A percentile compares a stretch with the other conserved stretches of the same genome.
Conservation (phyloP, 2,329 filamentous ascomycete genomes). For the Westerdykella aurantiaca region DNA sequence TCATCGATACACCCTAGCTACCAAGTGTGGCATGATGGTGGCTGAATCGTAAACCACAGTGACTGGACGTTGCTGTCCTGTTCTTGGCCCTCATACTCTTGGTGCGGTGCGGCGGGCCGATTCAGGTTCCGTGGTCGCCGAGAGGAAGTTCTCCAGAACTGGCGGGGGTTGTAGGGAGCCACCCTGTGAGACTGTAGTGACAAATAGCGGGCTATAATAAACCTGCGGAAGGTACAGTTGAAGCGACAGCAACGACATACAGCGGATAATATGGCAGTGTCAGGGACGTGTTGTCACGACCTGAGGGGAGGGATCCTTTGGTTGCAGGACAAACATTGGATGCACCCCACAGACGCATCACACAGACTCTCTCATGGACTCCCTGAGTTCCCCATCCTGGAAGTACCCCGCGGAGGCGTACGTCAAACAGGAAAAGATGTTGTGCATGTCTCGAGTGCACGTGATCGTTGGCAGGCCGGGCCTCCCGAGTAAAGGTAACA, state of each 20-base stretch:
- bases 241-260: conserved; percentile 6
- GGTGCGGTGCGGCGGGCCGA: background rate
- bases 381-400: conserved; percentile 1
- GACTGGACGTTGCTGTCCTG: conserved; percentile 6
- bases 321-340: conserved; percentile 3
- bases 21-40: conserved; percentile 13
- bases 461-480: background rate
- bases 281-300: conserved; percentile 8
- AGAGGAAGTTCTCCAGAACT: background rate
- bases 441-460: background rate
- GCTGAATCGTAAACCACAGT: conserved; percentile 13
- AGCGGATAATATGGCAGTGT: conserved; percentile 8
- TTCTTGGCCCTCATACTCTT: conserved; percentile 11
- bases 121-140: conserved; percentile 3
- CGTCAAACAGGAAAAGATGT: background rate
- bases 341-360: background rate
- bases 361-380: conserved; percentile 5
- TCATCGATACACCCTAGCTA: background rate
- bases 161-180: background rate
- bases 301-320: conserved; percentile 2
- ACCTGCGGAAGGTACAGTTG: conserved; percentile 7
- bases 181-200: conserved; percentile 6
- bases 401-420: background rate
- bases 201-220: conserved; percentile 14
- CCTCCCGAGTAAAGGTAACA: background rate